Evolutionary conservation across 495 filamentous ascomycete species (phyloP), one percentile per base, ranked within the genome.

Genomic region (Lasiosphaeria hispida): DNA sequence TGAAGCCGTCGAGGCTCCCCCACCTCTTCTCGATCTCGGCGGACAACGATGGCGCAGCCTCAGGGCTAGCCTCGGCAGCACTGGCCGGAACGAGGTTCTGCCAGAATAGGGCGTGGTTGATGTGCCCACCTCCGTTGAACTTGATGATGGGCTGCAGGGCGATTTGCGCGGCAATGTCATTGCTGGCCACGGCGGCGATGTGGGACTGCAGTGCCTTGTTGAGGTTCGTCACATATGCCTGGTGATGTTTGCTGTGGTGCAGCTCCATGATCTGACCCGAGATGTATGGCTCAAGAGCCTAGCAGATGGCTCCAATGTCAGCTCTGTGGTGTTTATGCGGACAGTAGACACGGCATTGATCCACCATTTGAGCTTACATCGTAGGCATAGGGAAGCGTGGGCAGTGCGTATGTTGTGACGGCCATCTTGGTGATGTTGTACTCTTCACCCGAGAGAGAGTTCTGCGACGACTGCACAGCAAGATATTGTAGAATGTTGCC

Each of bases 41-140:
- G 35, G 75, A 73, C 35, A 95, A 76, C 55, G 75, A 71, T 7
- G 85, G 85, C 1, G 80, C 82, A 0, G 86, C 78, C 1, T 68
- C 76, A 17, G 84, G 75, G 65, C 86, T 84, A 58, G 87, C 85
- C 60, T 88, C 89, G 13, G 83, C 80, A 43, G 75, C 73, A 55
- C 65, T 78, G 51, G 85, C 83, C 10, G 92, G 92, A 5, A 90
- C 87, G 52, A 96, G 72, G 76, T 94, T 94, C 80, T 92, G 85
- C 92, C 92, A 96, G 80, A 96, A 96, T 18, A 96, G 82, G 33
- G 85, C 82, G 79, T 96, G 92, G 78, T 96, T 96, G 72, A 93
- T 79, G 78, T 96, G 91, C 49, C 92, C 92, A 68, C 90, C 92
- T 49, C 89, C 91, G 75, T 95, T 85, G 84, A 96, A 96, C 73